Base-by-base conservation (phyloP, 2,329 filamentous ascomycete species). In the Monascus ruber region DNA sequence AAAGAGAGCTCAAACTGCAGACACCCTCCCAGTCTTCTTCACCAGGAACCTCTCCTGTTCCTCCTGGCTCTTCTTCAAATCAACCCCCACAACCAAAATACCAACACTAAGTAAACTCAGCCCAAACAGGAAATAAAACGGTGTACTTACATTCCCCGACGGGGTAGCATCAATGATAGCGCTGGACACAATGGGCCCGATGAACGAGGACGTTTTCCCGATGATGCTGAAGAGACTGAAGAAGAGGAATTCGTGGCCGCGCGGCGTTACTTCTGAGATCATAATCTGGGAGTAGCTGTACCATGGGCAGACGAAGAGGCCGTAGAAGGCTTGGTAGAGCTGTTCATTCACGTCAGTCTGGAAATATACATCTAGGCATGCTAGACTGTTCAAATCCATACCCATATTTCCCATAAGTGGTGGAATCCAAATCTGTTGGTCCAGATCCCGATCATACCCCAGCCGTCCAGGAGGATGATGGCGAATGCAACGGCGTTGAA, bases 241-340 rank as follows among this genome's bases (percentile, higher is more conserved):
- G 65, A 83, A 83, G 7, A 83, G 62, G 49, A 81, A 82, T 47
- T 83, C 80, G 50, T 81, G 77, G 31, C 79, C 79, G 5, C 76
- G 68, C 0, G 79, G 79, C 0, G 78, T 81, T 2, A 83, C 77
- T 48, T 81, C 79, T 2, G 72, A 76, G 47, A 83, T 83, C 72
- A 83, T 79, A 49, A 79, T 82, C 53, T 83, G 79, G 0, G 72
- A 76, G 57, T 83, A 83, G 35, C 74, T 77, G 56, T 82, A 83
- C 78, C 78, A 83, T 0, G 79, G 78, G 45, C 78, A 81, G 5
- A 82, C 74, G 35, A 81, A 71, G 1, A 83, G 63, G 0, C 79
- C 79, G 48, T 81, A 83, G 46, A 77, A 79, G 6, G 58, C 62
- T 54, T 68, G 64, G 42, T 69, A 68, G 25, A 66, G 50, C 56